Evolutionary conservation across 495 filamentous ascomycete species (phyloP), one percentile per base, ranked within the genome.

Genomic region (Neurospora pannonica): DNA sequence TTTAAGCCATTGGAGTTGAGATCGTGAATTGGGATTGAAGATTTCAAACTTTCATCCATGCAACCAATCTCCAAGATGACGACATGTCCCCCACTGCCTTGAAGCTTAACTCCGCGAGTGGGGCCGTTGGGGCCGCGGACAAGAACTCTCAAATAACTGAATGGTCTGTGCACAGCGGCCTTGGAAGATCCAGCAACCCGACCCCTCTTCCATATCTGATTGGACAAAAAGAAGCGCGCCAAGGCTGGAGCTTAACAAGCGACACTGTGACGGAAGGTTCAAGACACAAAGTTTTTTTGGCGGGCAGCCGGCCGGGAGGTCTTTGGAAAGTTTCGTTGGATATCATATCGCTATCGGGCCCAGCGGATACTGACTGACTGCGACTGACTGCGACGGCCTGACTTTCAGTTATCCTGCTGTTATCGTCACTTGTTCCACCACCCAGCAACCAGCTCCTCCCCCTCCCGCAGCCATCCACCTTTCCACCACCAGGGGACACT

Each of bases 11-110:
- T 17, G 13, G 11, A 15, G 48, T 60, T 15, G 24, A 17, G 10
- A 60, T 60, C 11, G 11, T 11, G 21, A 31, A 6, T 28, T 60
- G 48, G 48, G 24, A 60, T 60, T 17, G 1, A 28, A 54, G 46
- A 54, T 21, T 54, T 28, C 3, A 54, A 28, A 6, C 1, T 6
- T 54, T 24, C 46, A 48, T 1, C 46, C 72, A 43, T 36, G 43
- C 19, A 38, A 21, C 67, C 34, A 17, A 72, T 31, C 13, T 24
- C 46, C 48, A 46, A 28, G 34, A 77, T 75, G 71, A 78, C 75
- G 75, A 74, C 73, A 77, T 78, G 48, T 70, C 74, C 76, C 77
- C 54, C 54, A 71, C 21, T 38, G 17, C 40, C 72, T 31, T 42
- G 6, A 28, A 31, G 54, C 54, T 62, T 67, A 60, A 31, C 73